phyloP scores from a whole-genome alignment of 345 rosid species.

The Hirschfeldia incana region DNA sequence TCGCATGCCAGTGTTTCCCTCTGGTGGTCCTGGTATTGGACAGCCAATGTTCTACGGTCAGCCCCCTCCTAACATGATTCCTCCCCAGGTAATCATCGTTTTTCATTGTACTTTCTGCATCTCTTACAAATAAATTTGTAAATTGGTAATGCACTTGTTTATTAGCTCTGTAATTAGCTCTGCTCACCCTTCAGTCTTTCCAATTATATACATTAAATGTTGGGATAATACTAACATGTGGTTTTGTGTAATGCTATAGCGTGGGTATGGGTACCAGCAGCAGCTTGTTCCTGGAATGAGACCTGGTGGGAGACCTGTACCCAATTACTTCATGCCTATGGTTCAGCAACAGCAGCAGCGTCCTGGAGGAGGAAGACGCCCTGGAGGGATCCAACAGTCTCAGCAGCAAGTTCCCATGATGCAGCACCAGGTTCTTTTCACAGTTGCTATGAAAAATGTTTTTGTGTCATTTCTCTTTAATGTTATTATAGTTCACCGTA shows the following conservation, averaged over 20 bases:
- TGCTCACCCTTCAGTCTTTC: not conserved
- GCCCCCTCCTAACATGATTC: constrained; percentile 77
- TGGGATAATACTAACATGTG: not conserved
- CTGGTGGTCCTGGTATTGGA: constrained; percentile 77
- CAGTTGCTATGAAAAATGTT: not conserved
- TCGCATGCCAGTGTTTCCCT: constrained; percentile 83
- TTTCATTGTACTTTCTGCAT: no score
- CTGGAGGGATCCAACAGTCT: constrained; percentile 66
- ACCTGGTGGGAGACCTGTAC: constrained; percentile 73
- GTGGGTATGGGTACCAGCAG: constrained; percentile 93
- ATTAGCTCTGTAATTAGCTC: no score
- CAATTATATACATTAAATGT: not conserved
- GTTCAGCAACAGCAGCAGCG: constrained; percentile 92
- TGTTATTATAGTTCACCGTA: no score
- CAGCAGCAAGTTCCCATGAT: constrained; percentile 79
- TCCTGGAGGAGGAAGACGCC: constrained; percentile 74
- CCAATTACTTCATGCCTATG: constrained; percentile 86
- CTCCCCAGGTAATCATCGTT: constrained; percentile 61
- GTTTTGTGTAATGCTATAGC: constrained; percentile 41
- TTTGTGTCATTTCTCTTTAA: no score
- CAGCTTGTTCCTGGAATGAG: constrained; percentile 94
- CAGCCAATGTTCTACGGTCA: constrained; percentile 89
- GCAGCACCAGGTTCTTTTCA: constrained; percentile 45
- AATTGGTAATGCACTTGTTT: no score
- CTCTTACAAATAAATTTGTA: no score